Evolutionary conservation across 2,329 filamentous ascomycete genomes (phyloP), one percentile per base, ranked within the genome.

Genomic region (Venturiaceae sp.): DNA sequence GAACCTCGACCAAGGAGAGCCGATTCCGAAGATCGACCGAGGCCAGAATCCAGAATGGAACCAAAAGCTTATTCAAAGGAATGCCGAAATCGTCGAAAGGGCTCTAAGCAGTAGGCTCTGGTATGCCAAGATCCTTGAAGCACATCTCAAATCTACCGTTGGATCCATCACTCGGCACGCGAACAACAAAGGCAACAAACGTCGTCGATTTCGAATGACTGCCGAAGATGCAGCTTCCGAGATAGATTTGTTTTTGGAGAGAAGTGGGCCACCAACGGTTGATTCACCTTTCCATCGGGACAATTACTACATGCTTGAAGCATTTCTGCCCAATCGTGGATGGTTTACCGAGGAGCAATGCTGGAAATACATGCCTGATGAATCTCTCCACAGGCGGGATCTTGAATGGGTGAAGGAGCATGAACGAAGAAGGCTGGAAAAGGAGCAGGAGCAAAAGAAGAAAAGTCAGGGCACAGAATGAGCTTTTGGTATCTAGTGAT

Each of bases 271-370:
- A 3, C 73, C 74, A 0, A 78, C 76, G 0, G 64, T 78, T 11
- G 79, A 83, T 56, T 75, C 82, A 11, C 81, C 80, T 0, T 82
- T 74, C 58, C 74, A 79, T 55, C 70, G 82, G 23, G 82, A 84
- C 60, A 77, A 79, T 50, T 84, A 84, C 64, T 82, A 84, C 64
- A 76, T 80, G 71, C 72, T 84, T 30, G 74, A 83, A 65, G 78
- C 78, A 1, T 84, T 80, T 62, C 64, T 84, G 53, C 82, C 82
- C 0, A 80, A 80, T 61, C 72, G 82, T 23, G 75, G 74, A 50
- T 84, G 81, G 81, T 74, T 69, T 53, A 71, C 71, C 16, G 70
- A 75, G 8, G 64, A 73, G 4, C 65, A 69, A 37, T 67, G 67
- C 44, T 84, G 81, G 81, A 65, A 76, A 37, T 84, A 83, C 62